Evolutionary conservation across 345 rosid species (phyloP).

Genomic region (Toxicodendron radicans): DNA sequence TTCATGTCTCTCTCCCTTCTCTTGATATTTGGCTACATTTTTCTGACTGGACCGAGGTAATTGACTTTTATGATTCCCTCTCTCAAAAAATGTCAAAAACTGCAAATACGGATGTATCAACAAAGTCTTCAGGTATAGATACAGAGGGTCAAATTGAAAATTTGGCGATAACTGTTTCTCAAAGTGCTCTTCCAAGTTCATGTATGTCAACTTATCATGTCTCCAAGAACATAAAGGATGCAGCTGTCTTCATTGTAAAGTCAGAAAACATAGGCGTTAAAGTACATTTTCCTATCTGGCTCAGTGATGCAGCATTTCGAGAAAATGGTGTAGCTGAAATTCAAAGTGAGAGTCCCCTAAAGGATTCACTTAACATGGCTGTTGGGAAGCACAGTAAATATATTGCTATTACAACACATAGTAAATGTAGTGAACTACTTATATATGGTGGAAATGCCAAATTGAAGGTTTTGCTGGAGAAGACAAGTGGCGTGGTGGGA

Average conservation of each 20-base stretch:
- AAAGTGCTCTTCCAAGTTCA: conserved; percentile 27
- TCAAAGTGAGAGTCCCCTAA: conserved; percentile 29
- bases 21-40: conserved; percentile 71
- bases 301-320: conserved; percentile 28
- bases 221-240: conserved; percentile 29
- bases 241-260: conserved; percentile 32
- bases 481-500: conserved; percentile 44
- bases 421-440: conserved; percentile 45
- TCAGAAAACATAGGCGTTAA: conserved; percentile 57
- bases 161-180: conserved; percentile 23
- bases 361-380: conserved; percentile 22
- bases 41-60: conserved; percentile 54
- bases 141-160: conserved; percentile 22
- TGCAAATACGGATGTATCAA: conserved; percentile 22
- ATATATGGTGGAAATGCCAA: conserved; percentile 43
- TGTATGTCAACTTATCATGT: conserved; percentile 26
- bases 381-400: conserved; percentile 49
- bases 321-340: conserved; percentile 35
- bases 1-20: conserved; percentile 66
- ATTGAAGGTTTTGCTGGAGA: conserved; percentile 53
- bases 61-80: conserved; percentile 39
- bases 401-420: conserved; percentile 42
- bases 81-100: conserved; percentile 38
- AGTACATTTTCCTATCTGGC: conserved; percentile 52
- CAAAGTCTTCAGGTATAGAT: conserved; percentile 25